Conservation (phyloP, 2,329 filamentous ascomycete species). For the Diaporthe humulicola region DNA sequence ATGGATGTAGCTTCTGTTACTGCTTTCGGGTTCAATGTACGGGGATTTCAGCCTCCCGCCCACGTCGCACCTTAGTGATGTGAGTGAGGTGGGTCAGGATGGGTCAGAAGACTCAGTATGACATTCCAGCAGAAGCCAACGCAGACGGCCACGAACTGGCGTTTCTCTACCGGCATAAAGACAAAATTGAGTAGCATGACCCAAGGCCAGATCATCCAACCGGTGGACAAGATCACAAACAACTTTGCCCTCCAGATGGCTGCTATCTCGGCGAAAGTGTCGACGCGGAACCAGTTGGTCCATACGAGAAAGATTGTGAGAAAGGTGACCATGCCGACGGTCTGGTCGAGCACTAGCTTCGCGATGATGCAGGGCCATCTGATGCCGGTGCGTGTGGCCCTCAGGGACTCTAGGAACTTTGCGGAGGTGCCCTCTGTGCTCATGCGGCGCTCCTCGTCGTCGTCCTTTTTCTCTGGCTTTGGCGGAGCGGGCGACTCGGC, state of each 20-base stretch:
- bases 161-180: conserved; percentile 45
- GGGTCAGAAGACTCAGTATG: conserved; percentile 42
- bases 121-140: conserved; percentile 47
- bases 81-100: conserved; percentile 37
- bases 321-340: conserved; percentile 43
- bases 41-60: not conserved
- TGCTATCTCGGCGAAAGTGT: conserved; percentile 38
- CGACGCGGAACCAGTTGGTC: conserved; percentile 44
- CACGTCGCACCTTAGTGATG: conserved; percentile 17
- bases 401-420: conserved; percentile 33
- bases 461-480: conserved; percentile 40
- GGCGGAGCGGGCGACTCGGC: conserved; percentile 20
- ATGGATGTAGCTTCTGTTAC: too few relatives aligned
- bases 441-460: conserved; percentile 39
- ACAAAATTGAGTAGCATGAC: conserved; percentile 45
- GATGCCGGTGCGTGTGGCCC: conserved; percentile 35
- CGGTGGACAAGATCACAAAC: conserved; percentile 43
- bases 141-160: conserved; percentile 45
- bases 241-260: conserved; percentile 43
- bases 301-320: conserved; percentile 43
- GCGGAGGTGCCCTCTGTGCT: conserved; percentile 38
- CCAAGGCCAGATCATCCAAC: conserved; percentile 45
- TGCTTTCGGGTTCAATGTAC: not conserved
- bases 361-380: conserved; percentile 43
- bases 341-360: conserved; percentile 46